Percentiles rank a stretch among this genome's conserved stretches.
These are phyloP conservation scores for Fusarium hostae DNA, from an alignment of 2,329 filamentous ascomycete genomes.

Conservation along the genomic window DNA sequence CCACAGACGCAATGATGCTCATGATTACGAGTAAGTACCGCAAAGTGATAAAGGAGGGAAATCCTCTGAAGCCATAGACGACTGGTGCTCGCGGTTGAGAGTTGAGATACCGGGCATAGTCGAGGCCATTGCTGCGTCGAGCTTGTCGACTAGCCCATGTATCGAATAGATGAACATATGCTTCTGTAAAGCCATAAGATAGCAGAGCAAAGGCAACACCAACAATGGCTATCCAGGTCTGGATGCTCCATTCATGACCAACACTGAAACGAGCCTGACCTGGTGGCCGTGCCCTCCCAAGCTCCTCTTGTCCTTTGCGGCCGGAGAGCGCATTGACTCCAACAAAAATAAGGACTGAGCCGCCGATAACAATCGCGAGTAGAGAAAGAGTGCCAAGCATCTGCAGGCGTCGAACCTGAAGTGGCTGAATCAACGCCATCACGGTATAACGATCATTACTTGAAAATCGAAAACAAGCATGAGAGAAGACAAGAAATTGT, in stretches of 20 bases:
- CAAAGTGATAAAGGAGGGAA: background rate
- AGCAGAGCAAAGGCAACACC: constrained; percentile 1
- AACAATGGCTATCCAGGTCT: constrained; percentile 3
- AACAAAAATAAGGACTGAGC: background rate
- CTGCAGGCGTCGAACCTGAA: background rate
- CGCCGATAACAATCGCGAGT: background rate
- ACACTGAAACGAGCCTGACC: background rate
- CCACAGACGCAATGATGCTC: background rate
- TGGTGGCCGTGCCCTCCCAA: background rate
- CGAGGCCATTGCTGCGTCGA: background rate
- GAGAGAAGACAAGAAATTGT: no score
- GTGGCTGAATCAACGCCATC: background rate
- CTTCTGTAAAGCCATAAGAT: background rate
- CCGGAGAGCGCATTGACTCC: background rate
- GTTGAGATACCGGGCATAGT: constrained; percentile 13
- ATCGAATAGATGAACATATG: constrained; percentile 10
- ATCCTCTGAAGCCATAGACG: background rate
- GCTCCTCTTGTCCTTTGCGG: background rate
- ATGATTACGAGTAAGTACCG: background rate
- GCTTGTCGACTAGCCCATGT: constrained; percentile 5
- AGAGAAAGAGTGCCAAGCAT: constrained; percentile 7
- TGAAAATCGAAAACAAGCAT: background rate
- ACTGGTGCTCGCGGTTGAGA: constrained; percentile 1
- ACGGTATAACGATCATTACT: background rate
- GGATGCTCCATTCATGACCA: background rate